Conservation (phyloP, 176 grass and related monocot genomes). For the Oryza brachyantha region DNA sequence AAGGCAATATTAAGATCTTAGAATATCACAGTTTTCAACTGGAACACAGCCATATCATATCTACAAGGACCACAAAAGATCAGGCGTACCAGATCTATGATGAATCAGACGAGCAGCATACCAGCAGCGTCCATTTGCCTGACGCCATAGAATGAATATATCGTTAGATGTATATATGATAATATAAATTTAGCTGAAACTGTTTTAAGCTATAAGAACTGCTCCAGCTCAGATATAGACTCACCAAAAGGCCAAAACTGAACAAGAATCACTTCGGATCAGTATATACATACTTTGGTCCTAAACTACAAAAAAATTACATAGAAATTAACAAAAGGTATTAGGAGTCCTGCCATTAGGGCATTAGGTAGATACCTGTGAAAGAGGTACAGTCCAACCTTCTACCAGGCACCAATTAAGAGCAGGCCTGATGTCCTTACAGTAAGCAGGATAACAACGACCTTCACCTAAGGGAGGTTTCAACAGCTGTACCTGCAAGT, state of each 20-base stretch:
- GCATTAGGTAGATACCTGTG: conserved; percentile 26
- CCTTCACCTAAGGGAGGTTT: conserved; percentile 45
- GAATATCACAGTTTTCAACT: neutral
- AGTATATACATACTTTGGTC: neutral
- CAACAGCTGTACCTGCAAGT: conserved; percentile 27
- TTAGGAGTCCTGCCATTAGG: conserved; percentile 7
- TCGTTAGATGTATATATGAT: neutral
- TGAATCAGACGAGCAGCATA: conserved; percentile 32
- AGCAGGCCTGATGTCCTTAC: conserved; percentile 43
- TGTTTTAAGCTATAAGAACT: neutral
- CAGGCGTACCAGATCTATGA: conserved; percentile 25
- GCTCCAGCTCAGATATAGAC: neutral
- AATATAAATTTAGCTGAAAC: neutral
- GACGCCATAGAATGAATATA: conserved; percentile 31
- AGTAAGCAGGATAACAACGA: neutral
- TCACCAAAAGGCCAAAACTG: neutral
- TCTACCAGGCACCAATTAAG: conserved; percentile 44
- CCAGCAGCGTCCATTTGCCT: conserved; percentile 31
- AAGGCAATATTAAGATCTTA: neutral
- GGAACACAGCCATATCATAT: neutral
- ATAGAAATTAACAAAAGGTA: conserved; percentile 2
- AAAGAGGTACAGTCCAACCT: conserved; percentile 50
- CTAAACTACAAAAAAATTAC: neutral
- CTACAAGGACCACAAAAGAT: conserved; percentile 22
- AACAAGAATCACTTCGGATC: conserved; percentile 8